phyloP scores from a whole-genome alignment of 176 grass and related monocot genomes.

The Zoysia pacifica region DNA sequence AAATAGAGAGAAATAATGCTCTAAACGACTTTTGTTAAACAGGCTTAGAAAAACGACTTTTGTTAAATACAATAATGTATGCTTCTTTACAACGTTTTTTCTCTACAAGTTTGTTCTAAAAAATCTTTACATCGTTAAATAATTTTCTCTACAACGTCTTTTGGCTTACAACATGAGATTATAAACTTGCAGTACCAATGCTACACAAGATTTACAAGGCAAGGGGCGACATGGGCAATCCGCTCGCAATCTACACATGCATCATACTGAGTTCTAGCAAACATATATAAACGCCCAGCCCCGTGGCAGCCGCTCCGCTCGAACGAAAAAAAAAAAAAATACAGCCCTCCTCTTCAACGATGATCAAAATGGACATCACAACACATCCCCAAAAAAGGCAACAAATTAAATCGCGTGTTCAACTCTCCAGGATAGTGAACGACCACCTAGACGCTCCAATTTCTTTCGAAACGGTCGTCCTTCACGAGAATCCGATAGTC shows the following conservation, averaged over 20 bases:
- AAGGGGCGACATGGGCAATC: neutral
- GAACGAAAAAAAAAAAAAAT: neutral
- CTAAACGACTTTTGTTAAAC: too few species aligned
- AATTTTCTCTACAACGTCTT: neutral
- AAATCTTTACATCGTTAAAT: too few species aligned
- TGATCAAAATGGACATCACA: neutral
- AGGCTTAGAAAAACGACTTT: too few species aligned
- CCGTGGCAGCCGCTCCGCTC: neutral
- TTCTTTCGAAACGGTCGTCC: neutral
- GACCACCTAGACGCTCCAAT: too few species aligned
- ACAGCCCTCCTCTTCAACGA: neutral
- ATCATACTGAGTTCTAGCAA: neutral
- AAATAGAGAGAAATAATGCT: too few species aligned
- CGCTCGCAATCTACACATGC: constrained; percentile 28
- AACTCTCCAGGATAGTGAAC: too few species aligned
- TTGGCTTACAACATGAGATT: constrained; percentile 19
- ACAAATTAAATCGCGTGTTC: neutral
- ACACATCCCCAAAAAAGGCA: constrained; percentile 19
- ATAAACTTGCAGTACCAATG: constrained; percentile 6
- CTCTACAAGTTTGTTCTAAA: too few species aligned
- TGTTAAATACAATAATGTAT: too few species aligned
- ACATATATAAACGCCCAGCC: neutral
- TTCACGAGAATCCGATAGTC: constrained; percentile 76
- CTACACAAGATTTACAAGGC: constrained; percentile 5
- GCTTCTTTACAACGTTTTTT: too few species aligned